Percentiles rank a stretch among this genome's conserved stretches.
Conservation (phyloP, 2,329 filamentous ascomycete genomes). For the Aspergillus awamori region DNA sequence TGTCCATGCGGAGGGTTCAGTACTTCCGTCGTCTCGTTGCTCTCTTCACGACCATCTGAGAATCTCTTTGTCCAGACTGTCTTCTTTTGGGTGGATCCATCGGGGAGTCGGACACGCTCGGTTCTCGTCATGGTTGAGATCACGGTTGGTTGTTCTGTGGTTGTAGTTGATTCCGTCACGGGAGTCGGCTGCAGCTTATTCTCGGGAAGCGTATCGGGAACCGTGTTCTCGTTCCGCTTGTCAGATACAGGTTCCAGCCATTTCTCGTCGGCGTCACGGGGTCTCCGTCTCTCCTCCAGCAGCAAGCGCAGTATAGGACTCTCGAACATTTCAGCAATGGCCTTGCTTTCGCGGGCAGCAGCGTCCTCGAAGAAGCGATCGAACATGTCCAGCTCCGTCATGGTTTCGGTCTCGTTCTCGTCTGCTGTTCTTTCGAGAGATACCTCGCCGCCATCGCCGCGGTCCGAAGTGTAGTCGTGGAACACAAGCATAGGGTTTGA, state of each 20-base stretch:
- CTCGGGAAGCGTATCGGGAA: constrained; percentile 21
- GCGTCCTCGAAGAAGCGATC: constrained; percentile 51
- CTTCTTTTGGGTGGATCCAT: constrained; percentile 62
- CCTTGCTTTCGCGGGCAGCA: constrained; percentile 36
- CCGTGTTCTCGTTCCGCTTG: constrained; percentile 27
- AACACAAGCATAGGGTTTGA: constrained; percentile 30
- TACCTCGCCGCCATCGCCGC: constrained; percentile 5
- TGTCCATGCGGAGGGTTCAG: constrained; percentile 28
- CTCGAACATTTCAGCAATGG: constrained; percentile 29
- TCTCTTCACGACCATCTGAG: constrained; percentile 63
- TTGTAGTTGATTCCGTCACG: not conserved
- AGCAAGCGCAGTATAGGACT: constrained; percentile 42
- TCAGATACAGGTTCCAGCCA: constrained; percentile 35
- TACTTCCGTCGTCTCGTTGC: constrained; percentile 55
- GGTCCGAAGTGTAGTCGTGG: constrained; percentile 19
- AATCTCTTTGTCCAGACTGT: constrained; percentile 61
- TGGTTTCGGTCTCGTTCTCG: constrained; percentile 36
- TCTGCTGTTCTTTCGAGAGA: constrained; percentile 25
- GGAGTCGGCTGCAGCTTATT: constrained; percentile 5
- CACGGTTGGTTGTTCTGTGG: constrained; percentile 35
- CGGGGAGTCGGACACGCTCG: constrained; percentile 56
- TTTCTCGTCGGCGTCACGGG: constrained; percentile 25
- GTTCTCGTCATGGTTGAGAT: constrained; percentile 62
- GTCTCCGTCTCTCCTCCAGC: constrained; percentile 34
- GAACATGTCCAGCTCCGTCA: constrained; percentile 58